Conservation (phyloP, 176 grass and related monocot genomes). For the Aegilops tauschii region DNA sequence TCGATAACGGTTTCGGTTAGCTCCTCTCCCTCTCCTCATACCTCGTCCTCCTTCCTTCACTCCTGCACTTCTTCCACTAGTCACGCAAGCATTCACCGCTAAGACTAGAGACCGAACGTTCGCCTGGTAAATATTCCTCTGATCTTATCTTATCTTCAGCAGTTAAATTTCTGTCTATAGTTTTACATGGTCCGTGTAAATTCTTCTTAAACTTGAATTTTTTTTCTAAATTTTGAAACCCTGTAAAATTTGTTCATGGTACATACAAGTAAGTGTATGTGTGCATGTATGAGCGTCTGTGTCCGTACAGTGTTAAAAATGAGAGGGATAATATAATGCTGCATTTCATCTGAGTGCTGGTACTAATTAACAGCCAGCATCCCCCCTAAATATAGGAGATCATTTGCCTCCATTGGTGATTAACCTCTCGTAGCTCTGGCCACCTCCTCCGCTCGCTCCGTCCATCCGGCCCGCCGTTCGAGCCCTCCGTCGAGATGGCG, state of each 20-base stretch:
- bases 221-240: no score
- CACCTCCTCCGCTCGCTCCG: background rate
- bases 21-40: background rate
- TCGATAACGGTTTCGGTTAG: background rate
- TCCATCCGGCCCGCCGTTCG: background rate
- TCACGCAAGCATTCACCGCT: background rate
- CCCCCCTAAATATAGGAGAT: slow-evolving; percentile 33
- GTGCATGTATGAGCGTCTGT: no score
- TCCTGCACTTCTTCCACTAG: no score
- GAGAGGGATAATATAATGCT: background rate
- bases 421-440: background rate
- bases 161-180: no score
- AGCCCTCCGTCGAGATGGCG: slow-evolving; percentile 28
- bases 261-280: no score
- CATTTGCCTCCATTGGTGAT: slow-evolving; percentile 24
- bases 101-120: background rate
- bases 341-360: background rate
- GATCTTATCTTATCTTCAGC: background rate
- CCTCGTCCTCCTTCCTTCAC: background rate
- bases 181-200: no score
- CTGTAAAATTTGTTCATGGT: no score
- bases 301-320: no score
- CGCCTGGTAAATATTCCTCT: no score
- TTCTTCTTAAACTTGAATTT: no score
- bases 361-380: background rate